Base-by-base conservation (phyloP, 306 rosid species). In the cucumber (Cucumis sativus) region DNA sequence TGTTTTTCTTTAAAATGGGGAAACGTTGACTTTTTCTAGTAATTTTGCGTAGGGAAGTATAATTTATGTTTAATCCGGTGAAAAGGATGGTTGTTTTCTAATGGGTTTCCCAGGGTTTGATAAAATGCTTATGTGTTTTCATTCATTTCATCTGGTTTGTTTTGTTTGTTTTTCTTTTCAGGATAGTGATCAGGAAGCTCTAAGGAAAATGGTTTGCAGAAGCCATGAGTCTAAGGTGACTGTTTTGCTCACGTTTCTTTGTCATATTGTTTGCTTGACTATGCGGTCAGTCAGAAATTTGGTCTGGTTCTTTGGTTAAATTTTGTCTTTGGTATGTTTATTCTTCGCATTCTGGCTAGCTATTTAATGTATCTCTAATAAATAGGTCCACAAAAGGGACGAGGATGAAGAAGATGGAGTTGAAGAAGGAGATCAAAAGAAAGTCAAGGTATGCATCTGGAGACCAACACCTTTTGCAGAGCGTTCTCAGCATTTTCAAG, bases 181-280 rank as follows among this genome's bases (percentile, higher is more conserved):
- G 94, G 77, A 75, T 39, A 77, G 82, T 83, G 98, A 93, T 77
- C 91, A 91, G 85, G 97, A 93, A 78, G 87, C 87, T 83, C 78
- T 93, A 73, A 80, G 80, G 83, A 75, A 87, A 52, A 72, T 86
- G 84, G 74, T 89, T 28, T 77, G 70, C 57, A 86, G n/a, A 74
- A 52, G 70, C 37, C 86, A 82, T 67, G 80, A 83, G 41, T 63
- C 85, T 78, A 75, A 71, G 79, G 79, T 82, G 62, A 79, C 80
- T 25, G 41, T 43, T 20, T 43, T 69, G 75, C 75, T 68, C 74
- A 41, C 30, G 17, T 20, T 40, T 41, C 56, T 10, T 7, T 62
- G 8, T 30, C 43, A 30, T 62, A n/a, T 30, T 30, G 68, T 18
- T 56, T 56, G 58, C 21, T 61, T 41, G 6, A 18, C 10, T 40